Base-by-base conservation (phyloP, 2,329 filamentous ascomycete species). In the Lomentospora prolificans region DNA sequence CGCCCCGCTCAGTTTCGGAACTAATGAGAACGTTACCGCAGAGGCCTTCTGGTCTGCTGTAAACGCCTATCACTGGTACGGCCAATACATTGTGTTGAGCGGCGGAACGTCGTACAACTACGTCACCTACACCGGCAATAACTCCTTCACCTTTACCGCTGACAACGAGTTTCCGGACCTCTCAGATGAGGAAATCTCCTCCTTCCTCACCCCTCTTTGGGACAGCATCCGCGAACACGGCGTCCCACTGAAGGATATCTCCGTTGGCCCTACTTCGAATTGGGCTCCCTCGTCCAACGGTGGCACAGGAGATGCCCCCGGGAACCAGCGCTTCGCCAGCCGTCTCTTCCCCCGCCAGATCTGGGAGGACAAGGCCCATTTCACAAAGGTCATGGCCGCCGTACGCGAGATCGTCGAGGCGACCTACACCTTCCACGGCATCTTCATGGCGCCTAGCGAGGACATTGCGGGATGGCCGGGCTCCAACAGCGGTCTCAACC, bases 161-260 rank as follows among this genome's bases (percentile, higher is more conserved):
- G 57, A 60, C 24, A 65, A 69, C 50, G 67, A 72, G 55, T 62
- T 73, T 33, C 67, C 67, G 24, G 57, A 59, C 41, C 56, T 27
- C 36, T 57, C 53, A 54, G 57, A 44, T 51, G 64, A 63, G 6
- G 64, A 76, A 24, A 64, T 75, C 2, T 63, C 69, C 4, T 62
- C 60, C 1, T 67, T 75, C 7, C 62, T 81, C 1, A 55, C 63
- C 7, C 75, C 77, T 1, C 70, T 81, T 4, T 62, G 68, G n/a
- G 55, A 61, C 24, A 57, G 60, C 17, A 56, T 66, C 14, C 57
- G 57, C 8, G 55, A 24, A 17, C 58, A 65, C 33, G 60, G 61
- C 53, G 57, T 67, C 55, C 51, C 53, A 17, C 60, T 70, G 36
- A 52, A 62, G 14, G 66, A 67, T 14, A 61, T 63, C 5, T 67